Evolutionary conservation across 352 stramenopile species (phyloP).

Genomic region (Phytopythium oedochilum): DNA sequence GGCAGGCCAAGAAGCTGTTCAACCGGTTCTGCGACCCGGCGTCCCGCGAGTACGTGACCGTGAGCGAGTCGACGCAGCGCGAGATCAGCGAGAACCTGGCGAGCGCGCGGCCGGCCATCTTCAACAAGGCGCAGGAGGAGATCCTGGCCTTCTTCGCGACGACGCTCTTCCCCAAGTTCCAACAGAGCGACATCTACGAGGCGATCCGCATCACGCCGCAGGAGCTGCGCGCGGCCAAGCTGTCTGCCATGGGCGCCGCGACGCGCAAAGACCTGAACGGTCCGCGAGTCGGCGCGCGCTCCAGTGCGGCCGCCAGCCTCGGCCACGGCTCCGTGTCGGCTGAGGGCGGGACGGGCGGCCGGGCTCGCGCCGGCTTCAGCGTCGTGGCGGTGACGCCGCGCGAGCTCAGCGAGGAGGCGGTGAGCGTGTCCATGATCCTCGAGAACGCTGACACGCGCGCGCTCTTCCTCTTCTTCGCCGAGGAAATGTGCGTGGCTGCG

Average conservation of each 20-base stretch:
- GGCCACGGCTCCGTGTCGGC: constrained; percentile 2
- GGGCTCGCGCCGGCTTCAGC: not conserved
- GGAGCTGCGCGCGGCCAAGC: constrained; percentile 18
- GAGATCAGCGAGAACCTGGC: constrained; percentile 34
- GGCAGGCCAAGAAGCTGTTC: constrained; percentile 64
- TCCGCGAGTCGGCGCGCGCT: not conserved
- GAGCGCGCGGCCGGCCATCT: constrained; percentile 53
- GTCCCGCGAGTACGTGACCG: constrained; percentile 51
- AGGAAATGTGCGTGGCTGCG: constrained; percentile 62
- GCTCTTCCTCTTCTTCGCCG: constrained; percentile 67
- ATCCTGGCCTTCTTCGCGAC: constrained; percentile 62
- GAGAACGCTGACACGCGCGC: constrained; percentile 56
- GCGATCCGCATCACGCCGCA: constrained; percentile 44
- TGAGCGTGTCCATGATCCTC: constrained; percentile 55
- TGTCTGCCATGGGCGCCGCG: constrained; percentile 16
- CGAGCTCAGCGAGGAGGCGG: constrained; percentile 27
- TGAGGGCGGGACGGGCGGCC: not conserved
- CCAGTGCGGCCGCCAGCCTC: not conserved
- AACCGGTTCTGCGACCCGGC: constrained; percentile 56
- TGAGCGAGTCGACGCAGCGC: constrained; percentile 18
- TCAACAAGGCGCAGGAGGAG: constrained; percentile 63
- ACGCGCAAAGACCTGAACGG: constrained; percentile 2
- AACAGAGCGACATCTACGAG: constrained; percentile 62
- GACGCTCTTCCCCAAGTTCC: constrained; percentile 70
- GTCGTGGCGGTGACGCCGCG: not conserved